A percentile compares a stretch with the other conserved stretches of the same genome.
phyloP scores from a whole-genome alignment of 495 filamentous ascomycete species.

The Rostrohypoxylon terebratum region DNA sequence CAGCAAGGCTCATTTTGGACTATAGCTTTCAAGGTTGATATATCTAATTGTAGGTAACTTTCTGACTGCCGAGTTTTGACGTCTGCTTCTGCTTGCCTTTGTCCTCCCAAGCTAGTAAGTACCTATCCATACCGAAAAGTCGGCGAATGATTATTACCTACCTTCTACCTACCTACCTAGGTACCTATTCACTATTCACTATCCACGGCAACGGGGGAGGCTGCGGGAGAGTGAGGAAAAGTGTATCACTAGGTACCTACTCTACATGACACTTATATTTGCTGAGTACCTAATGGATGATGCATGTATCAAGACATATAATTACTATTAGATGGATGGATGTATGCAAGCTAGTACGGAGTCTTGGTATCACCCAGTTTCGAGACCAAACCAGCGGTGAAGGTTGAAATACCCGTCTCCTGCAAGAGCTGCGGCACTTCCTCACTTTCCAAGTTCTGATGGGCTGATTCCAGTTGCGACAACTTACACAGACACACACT shows the following conservation, averaged over 20 bases:
- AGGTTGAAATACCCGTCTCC: slow-evolving; percentile 35
- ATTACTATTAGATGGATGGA: slow-evolving; percentile 13
- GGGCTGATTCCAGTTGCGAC: slow-evolving; percentile 10
- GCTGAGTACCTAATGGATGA: slow-evolving; percentile 9
- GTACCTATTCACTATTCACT: too few relatives aligned
- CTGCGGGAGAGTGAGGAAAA: slow-evolving; percentile 1
- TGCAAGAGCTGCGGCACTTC: slow-evolving; percentile 11
- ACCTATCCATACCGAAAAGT: slow-evolving; percentile 26
- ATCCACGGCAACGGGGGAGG: slow-evolving; percentile 7
- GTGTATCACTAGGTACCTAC: too few relatives aligned
- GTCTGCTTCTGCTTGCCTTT: neutral
- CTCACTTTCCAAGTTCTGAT: slow-evolving; percentile 1
- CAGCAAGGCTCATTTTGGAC: slow-evolving; percentile 7
- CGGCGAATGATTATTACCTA: slow-evolving; percentile 27
- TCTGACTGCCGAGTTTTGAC: neutral
- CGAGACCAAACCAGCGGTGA: slow-evolving; percentile 49
- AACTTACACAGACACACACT: neutral
- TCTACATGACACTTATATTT: slow-evolving; percentile 16
- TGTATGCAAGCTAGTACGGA: slow-evolving; percentile 32
- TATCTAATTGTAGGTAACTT: slow-evolving; percentile 25
- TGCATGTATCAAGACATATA: slow-evolving; percentile 30
- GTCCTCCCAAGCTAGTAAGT: too few relatives aligned
- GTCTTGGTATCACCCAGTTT: slow-evolving; percentile 43
- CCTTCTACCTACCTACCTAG: too few relatives aligned
- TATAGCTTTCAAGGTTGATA: slow-evolving; percentile 21